Base-by-base conservation (phyloP, 208 protist genomes). In the Trypanosoma mega region DNA sequence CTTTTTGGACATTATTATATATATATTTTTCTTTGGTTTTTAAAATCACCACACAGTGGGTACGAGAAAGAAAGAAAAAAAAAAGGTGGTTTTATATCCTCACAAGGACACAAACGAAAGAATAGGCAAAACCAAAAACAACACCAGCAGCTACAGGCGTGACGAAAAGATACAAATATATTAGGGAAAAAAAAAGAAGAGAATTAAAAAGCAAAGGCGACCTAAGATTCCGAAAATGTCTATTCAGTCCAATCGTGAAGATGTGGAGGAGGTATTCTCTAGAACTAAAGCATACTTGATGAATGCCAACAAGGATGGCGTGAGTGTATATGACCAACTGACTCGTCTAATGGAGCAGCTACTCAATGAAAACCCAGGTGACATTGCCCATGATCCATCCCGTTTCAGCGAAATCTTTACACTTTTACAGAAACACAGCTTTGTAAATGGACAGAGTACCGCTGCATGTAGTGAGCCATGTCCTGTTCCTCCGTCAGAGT, bases 311-410 rank as follows among this genome's bases (percentile, higher is more conserved):
- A 87, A 82, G 54, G 86, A 95, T 63, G 92, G 92, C 41, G 74
- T 92, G 31, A 96, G 89, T 56, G 85, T 91, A 18, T 97, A 97
- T 72, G 92, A 97, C 45, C 92, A 97, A 59, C 82, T 97, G 24
- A 78, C 81, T 12, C 76, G 89, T 0, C 59, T 97, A 43, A 91
- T 97, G 79, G 79, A 91, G 65, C 21, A 81, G 21, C 59, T 94
- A 18, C 72, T 96, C 4, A 87, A 96, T 24, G 82, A 90, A 44
- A 85, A 95, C 43, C 73, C 82, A 6, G 68, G 85, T 20, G 78
- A 91, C 60, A 69, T 94, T 47, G 73, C 77, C 2, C 62, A 79
- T 34, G 74, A 96, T 65, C 82, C 84, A 7, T 69, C 74, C 24
- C 79, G 74, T 33, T 83, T 96, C 49, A 76, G 83, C 53, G 86